Base-by-base conservation (phyloP, 2,329 filamentous ascomycete genomes). In the Pezicula radicicola region DNA sequence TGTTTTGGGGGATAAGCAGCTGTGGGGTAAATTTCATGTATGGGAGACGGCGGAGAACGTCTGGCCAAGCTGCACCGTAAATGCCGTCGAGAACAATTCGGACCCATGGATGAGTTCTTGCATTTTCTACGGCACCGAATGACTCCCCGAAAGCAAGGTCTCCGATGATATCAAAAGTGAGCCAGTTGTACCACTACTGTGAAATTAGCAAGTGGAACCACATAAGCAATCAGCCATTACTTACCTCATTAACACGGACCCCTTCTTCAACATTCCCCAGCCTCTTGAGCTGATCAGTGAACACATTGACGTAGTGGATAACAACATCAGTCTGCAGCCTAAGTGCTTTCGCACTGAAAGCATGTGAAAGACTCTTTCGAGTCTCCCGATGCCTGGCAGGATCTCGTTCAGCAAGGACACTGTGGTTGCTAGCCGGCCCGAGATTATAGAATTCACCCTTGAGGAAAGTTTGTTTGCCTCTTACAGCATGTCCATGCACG, bases 121-220 rank as follows among this genome's bases (percentile, higher is more conserved):
- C 65, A 45, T 53, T 52, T 35, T 63, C 52, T 13, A 70, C 51
- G 49, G 59, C 63, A 13, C 60, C 60, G 54, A 70, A 72, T 1
- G 68, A 66, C 48, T 72, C 67, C 6, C 71, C 72, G 54, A 74
- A 75, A 0, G 72, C 66, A 36, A 75, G 63, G 51, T 74, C n/a
- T n/a, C n/a, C n/a, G n/a, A n/a, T n/a, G n/a, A n/a, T n/a, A n/a
- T n/a, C n/a, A n/a, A n/a, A n/a, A 3, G 68, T 62, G 4, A 62
- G 48, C 56, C 62, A 67, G 43, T 67, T 65, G 52, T 55, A 67
- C 67, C 67, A 69, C 28, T 30, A 30, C 7, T 8, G 7, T 12
- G 28, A 30, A 3, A 30, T 30, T 12, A 30, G 28, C 7, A 4
- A 6, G 7, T 30, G 7, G 10, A 30, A 30, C 3, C 28, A 30